Evolutionary conservation across 1,284 basidiomycete species (phyloP).

Genomic region (Xanthoconium separans): DNA sequence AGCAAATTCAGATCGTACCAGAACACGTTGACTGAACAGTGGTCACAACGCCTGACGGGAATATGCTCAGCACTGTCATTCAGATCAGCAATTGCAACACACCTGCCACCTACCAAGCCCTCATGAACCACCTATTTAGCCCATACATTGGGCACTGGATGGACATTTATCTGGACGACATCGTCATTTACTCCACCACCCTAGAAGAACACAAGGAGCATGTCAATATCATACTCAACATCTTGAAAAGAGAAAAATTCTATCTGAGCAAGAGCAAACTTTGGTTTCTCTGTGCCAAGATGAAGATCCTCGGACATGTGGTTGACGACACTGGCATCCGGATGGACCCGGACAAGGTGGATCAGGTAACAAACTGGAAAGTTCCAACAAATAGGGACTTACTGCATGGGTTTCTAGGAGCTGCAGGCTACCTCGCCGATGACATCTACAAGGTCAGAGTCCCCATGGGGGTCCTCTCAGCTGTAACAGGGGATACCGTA

Average conservation of each 20-base stretch:
- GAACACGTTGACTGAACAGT: conserved; percentile 28
- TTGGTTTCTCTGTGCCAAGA: background rate
- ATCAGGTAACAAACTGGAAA: background rate
- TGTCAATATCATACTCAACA: background rate
- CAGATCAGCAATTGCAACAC: conserved; percentile 35
- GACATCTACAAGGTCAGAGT: background rate
- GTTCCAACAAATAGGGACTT: background rate
- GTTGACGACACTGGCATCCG: background rate
- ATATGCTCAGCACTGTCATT: conserved; percentile 35
- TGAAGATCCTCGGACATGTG: background rate
- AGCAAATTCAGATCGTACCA: conserved; percentile 35
- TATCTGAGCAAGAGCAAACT: background rate
- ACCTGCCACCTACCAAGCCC: conserved; percentile 25
- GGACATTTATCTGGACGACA: background rate
- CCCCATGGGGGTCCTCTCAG: background rate
- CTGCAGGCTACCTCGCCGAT: background rate
- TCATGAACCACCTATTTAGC: too few relatives aligned
- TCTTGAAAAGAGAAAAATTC: background rate
- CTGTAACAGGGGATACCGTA: background rate
- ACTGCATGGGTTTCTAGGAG: background rate
- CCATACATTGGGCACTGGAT: too few relatives aligned
- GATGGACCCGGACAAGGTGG: background rate
- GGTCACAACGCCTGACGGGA: conserved; percentile 34
- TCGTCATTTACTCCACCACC: background rate
- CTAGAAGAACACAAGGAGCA: background rate